phyloP scores from a whole-genome alignment of 495 filamentous ascomycete genomes.

The Thozetella sp. region DNA sequence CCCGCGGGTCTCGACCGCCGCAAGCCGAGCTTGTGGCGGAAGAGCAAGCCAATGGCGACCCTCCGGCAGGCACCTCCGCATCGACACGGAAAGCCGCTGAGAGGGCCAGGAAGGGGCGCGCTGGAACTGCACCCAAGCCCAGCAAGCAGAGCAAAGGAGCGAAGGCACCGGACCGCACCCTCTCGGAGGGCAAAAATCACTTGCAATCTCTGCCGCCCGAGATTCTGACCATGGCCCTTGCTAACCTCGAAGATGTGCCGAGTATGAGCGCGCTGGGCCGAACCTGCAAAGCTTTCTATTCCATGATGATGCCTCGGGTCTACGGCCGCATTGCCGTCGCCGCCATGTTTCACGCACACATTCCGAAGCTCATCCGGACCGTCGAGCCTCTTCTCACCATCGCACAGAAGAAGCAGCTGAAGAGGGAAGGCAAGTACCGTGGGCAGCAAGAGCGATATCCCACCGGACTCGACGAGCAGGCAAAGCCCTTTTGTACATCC shows the following conservation, averaged over 20 bases:
- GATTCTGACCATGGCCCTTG: not conserved
- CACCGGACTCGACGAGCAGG: not conserved
- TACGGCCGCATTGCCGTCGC: not conserved
- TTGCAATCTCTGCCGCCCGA: not conserved
- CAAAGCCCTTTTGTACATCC: not conserved
- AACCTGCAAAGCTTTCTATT: not conserved
- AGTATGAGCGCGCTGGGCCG: not conserved
- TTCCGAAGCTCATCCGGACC: not conserved
- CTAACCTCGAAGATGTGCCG: not conserved
- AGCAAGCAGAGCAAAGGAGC: too few species aligned
- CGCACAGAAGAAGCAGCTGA: constrained; percentile 2
- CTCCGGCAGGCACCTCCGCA: too few species aligned
- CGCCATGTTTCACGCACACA: not conserved
- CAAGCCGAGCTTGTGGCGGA: too few species aligned
- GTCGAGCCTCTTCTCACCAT: not conserved
- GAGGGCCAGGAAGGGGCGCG: too few species aligned
- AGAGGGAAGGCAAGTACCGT: not conserved
- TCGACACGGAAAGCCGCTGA: too few species aligned
- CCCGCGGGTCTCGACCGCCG: too few species aligned
- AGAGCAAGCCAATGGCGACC: too few species aligned
- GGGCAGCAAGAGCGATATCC: not conserved
- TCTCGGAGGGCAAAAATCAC: not conserved
- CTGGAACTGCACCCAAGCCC: too few species aligned
- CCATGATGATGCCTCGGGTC: not conserved
- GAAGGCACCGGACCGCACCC: not conserved